Conservation (phyloP, 1,284 basidiomycete genomes). For the Entoloma clypeatum region DNA sequence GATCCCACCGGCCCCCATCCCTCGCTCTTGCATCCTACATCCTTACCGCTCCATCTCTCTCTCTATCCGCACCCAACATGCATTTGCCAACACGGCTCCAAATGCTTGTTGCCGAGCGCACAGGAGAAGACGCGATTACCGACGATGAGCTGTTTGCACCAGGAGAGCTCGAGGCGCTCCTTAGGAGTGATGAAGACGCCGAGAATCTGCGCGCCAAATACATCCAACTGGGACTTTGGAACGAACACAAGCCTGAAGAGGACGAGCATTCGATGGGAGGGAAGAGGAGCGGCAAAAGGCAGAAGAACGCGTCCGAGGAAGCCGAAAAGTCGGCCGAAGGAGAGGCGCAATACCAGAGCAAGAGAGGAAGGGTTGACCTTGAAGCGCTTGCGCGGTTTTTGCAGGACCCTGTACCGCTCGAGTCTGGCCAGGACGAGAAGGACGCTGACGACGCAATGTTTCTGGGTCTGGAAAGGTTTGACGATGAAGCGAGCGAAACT, state of each 20-base stretch:
- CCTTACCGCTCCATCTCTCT: slow-evolving; percentile 43
- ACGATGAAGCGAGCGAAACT: slow-evolving; percentile 18
- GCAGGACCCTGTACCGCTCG: slow-evolving; percentile 12
- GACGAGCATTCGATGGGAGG: slow-evolving; percentile 4
- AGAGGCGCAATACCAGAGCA: slow-evolving; percentile 14
- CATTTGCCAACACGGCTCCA: slow-evolving; percentile 65
- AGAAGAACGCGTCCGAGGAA: not conserved
- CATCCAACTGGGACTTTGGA: slow-evolving; percentile 26
- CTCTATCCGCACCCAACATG: slow-evolving; percentile 22
- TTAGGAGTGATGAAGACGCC: slow-evolving; percentile 43
- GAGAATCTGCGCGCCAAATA: slow-evolving; percentile 30
- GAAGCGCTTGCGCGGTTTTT: slow-evolving; percentile 36
- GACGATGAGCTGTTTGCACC: slow-evolving; percentile 56
- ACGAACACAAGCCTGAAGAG: slow-evolving; percentile 22
- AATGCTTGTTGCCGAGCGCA: slow-evolving; percentile 48
- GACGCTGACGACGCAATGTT: slow-evolving; percentile 16
- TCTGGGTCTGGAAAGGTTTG: slow-evolving; percentile 20
- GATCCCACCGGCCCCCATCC: slow-evolving; percentile 28
- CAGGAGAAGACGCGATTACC: slow-evolving; percentile 39
- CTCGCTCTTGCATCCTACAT: slow-evolving; percentile 41
- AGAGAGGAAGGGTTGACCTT: slow-evolving; percentile 33
- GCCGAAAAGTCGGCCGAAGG: slow-evolving; percentile 8
- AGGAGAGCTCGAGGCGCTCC: slow-evolving; percentile 48
- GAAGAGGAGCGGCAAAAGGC: not conserved
- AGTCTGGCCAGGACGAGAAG: slow-evolving; percentile 16